Evolutionary conservation across 352 stramenopile genomes (phyloP), one percentile per base, ranked within the genome.

Genomic region (Phytophthora crassamura): DNA sequence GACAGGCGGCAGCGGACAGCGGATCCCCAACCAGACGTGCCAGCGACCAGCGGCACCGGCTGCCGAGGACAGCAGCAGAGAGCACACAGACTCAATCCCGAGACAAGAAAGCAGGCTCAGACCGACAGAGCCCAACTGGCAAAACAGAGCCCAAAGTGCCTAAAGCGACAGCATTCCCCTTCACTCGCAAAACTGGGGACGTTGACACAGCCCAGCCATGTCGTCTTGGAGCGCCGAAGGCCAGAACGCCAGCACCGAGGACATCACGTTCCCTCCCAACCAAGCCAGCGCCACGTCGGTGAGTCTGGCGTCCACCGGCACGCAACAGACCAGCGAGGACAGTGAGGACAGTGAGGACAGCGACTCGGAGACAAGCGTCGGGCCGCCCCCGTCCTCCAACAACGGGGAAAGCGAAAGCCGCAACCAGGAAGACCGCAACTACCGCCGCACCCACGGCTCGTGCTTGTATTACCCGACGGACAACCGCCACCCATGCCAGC

Each of bases 381-480:
- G 12, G 0, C 48, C 47, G 35, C 34, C 56, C 2, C 48, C 43
- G 15, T 40, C 42, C 39, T 43, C 48, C 4, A 41, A 45, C 63
- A 34, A 52, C 33, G 39, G 22, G 2, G 35, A 66, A 1, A 58
- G 65, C 39, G 34, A 54, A 0, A 39, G 30, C 18, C 11, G 33
- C 11, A 41, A 22, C 40, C 11, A 52, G 20, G 34, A 68, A 1
- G 40, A 49, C 0, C 0, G 58, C 0, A 35, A 64, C 16, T 78
- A 73, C 59, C 59, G 59, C 30, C 72, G 69, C 33, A 76, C 75
- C 0, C 75, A 78, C 35, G 75, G 73, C 42, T 61, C 61, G 4
- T 84, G 76, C 43, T 57, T 50, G 52, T 82, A 56, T 43, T 84
- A 84, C 64, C 74, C 76, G 38, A 71, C 61, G 15, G 54, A 70